Conservation (phyloP, 176 grass and related monocot species). For the Raddia guianensis region DNA sequence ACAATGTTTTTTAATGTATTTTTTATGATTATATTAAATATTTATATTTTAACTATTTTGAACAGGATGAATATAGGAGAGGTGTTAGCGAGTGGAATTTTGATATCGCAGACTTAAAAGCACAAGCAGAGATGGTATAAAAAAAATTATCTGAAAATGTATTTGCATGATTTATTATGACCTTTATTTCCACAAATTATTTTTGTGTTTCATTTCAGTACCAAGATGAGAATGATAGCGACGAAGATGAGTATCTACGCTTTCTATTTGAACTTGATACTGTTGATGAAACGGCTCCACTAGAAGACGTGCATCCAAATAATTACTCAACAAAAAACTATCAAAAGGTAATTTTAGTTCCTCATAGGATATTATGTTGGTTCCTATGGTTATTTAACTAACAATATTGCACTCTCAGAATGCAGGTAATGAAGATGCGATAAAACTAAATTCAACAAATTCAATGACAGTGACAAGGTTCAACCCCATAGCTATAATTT, state of each 20-base stretch:
- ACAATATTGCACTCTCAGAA: constrained; percentile 1
- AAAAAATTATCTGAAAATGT: neutral
- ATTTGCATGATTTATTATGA: neutral
- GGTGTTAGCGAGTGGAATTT: constrained; percentile 95
- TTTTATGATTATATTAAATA: neutral
- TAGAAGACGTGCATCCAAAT: constrained; percentile 12
- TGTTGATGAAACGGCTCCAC: constrained; percentile 49
- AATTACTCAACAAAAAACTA: neutral
- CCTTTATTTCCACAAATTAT: neutral
- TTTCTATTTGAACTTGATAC: constrained; percentile 76
- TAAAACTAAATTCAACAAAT: constrained; percentile 32
- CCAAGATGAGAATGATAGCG: constrained; percentile 52
- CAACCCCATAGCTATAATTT: neutral
- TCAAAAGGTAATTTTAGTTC: constrained; percentile 30
- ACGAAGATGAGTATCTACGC: constrained; percentile 50
- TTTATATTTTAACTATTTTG: constrained; percentile 4
- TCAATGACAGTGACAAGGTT: constrained; percentile 30
- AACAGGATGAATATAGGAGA: constrained; percentile 76
- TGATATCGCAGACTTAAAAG: constrained; percentile 80
- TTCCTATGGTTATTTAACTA: neutral
- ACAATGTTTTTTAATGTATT: neutral
- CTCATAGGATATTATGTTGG: neutral
- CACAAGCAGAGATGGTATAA: constrained; percentile 68
- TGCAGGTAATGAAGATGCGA: neutral
- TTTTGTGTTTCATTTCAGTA: constrained; percentile 46